Evolutionary conservation across 2,329 filamentous ascomycete species (phyloP), one percentile per base, ranked within the genome.

Genomic region (Mariannaea elegans): DNA sequence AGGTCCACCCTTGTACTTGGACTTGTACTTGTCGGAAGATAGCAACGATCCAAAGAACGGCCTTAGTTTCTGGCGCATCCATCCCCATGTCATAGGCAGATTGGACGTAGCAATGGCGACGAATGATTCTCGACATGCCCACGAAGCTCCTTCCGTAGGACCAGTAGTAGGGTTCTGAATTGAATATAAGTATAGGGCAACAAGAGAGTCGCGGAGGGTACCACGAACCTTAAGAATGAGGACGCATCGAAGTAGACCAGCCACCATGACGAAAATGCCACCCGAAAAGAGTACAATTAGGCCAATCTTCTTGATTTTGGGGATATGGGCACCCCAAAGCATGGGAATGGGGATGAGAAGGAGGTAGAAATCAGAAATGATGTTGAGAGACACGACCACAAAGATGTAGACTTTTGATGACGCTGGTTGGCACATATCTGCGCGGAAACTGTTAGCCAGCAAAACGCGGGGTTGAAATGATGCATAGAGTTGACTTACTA

Each of bases 261-360:
- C 75, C 7, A 72, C 66, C 34, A 79, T 70, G 29, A 80, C 76
- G 23, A 80, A 77, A 14, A 80, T 70, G 1, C 78, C 77, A 0
- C 74, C 76, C 1, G 76, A 73, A 41, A 79, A 87, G 14, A 88
- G 76, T 4, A 85, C 59, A 2, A 84, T 75, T 0, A 87, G 75
- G 3, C 81, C 79, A 2, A 82, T 64, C 66, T 88, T 88, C 65
- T 82, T 83, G 5, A 75, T 71, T 18, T 77, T 75, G 8, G 73
- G 76, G 6, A 88, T 75, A 4, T 78, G 79, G 0, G 84, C 80
- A 57, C 76, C 77, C 78, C 82, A 85, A 2, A 88, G 74, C 76
- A 88, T 81, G 60, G 84, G 73, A 14, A 78, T 69, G 0, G 77
- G 75, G 29, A 81, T 77, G 60, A 73, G 70, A 29, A 81, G 59